Conservation (phyloP, 352 stramenopile genomes). For the Globisporangium alternatum region DNA sequence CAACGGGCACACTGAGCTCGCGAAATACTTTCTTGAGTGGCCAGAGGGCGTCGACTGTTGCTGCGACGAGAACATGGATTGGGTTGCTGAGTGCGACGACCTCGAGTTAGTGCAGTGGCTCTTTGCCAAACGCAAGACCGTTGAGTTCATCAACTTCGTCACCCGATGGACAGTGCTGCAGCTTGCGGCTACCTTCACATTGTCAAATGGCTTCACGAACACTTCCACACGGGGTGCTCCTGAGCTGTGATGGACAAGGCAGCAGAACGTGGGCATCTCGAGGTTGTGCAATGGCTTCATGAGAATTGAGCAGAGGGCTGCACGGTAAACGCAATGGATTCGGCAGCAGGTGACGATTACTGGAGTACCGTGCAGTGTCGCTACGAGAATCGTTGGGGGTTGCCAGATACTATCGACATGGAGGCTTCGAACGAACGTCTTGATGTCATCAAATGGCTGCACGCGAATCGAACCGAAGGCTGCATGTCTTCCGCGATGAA, state of each 20-base stretch:
- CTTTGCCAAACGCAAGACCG: neutral
- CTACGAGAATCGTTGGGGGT: neutral
- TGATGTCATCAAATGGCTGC: neutral
- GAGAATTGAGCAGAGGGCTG: neutral
- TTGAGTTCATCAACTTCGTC: neutral
- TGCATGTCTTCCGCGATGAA: neutral
- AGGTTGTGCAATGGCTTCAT: neutral
- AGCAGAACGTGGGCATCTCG: neutral
- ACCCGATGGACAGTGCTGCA: neutral
- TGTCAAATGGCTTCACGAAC: neutral
- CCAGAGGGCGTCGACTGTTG: neutral
- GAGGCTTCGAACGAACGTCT: neutral
- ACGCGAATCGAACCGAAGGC: neutral
- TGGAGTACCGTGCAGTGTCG: neutral
- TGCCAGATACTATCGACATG: neutral
- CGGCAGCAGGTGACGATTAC: no score
- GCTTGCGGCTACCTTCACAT: neutral
- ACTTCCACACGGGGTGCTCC: neutral
- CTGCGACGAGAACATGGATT: neutral
- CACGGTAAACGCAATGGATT: no score
- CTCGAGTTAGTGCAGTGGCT: neutral
- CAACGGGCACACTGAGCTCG: neutral
- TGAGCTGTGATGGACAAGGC: neutral
- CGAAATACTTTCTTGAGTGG: neutral
- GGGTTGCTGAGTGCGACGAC: neutral